phyloP scores from a whole-genome alignment of 345 rosid genomes.

The Firmiana major region DNA sequence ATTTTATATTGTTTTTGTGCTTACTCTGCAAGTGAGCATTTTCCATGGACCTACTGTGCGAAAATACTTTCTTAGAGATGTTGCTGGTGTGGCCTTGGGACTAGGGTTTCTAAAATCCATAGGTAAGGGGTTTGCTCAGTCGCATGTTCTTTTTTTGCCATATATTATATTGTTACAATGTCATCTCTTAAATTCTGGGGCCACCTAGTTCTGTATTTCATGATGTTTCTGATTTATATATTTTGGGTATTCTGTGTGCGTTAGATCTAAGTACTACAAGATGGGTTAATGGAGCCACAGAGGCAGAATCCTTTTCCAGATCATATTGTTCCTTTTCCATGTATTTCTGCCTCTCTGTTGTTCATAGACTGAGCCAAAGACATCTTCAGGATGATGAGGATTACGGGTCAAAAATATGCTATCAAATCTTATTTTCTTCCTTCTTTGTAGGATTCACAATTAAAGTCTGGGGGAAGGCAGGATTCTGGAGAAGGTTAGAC shows the following conservation, averaged over 20 bases:
- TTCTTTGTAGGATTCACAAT: constrained; percentile 55
- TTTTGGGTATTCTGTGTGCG: neutral
- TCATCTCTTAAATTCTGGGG: neutral
- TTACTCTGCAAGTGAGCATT: neutral
- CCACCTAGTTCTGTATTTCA: neutral
- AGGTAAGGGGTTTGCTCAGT: neutral
- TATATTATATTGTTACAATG: neutral
- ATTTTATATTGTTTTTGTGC: neutral
- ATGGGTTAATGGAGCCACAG: neutral
- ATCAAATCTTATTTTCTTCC: constrained; percentile 8
- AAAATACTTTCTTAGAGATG: neutral
- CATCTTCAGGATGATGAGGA: neutral
- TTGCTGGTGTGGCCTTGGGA: neutral
- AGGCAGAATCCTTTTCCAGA: neutral
- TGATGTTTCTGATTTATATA: neutral
- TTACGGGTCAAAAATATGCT: constrained; percentile 1
- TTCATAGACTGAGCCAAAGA: neutral
- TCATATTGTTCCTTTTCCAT: no score
- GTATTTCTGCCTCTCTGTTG: no score
- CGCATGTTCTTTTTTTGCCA: neutral
- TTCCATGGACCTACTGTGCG: neutral
- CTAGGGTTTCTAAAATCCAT: neutral
- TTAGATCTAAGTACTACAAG: neutral
- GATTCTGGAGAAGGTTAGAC: constrained; percentile 66
- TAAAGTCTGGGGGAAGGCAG: constrained; percentile 74